Base-by-base conservation (phyloP, 1,284 basidiomycete genomes). In the Marasmius oreades region DNA sequence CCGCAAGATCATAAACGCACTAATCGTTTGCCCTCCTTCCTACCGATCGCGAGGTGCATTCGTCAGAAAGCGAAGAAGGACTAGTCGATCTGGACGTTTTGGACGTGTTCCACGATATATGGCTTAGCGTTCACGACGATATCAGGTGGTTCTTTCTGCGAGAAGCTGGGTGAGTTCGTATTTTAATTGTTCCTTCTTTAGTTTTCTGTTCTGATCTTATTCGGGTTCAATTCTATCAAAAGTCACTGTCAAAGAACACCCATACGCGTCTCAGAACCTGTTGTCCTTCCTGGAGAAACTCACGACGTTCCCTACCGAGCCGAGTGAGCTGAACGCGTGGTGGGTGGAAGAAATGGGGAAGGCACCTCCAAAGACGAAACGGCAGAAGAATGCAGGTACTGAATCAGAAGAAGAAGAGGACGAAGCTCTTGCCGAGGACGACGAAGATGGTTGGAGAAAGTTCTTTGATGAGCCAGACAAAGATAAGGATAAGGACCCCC, bases 101-200 rank as follows among this genome's bases (percentile, higher is more conserved):
- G 22, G 77, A 85, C 52, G 69, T 78, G 24, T 91, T 92, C 65
- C 72, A 85, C 56, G 79, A 83, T 37, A 84, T 78, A 10, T 93
- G 86, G 85, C 78, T 93, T 59, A 85, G 85, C 61, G 84, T 90
- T 16, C 76, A 95, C 68, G 92, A 95, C 61, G 97, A 98, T 68
- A 77, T 98, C 24, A 85, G 95, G 57, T 97, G 92, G 88, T 93
- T 92, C 70, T 97, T 97, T 74, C 81, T 98, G 58, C 84, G 90
- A 37, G 94, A 97, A 65, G 77, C 90, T 26, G 83, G 80, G 88
- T 93, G 74, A 53, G 85, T 74, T n/a, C 36, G n/a, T 54, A 51
- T 39, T n/a, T n/a, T n/a, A 4, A 26, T 22, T 8, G 26, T 24
- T 2, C 45, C 37, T 26, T 16, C 52, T 18, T 55, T 14, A n/a